These are phyloP conservation scores for Dioszegia hungarica DNA, from an alignment of 768 basidiomycete species.

Conservation along the genomic window DNA sequence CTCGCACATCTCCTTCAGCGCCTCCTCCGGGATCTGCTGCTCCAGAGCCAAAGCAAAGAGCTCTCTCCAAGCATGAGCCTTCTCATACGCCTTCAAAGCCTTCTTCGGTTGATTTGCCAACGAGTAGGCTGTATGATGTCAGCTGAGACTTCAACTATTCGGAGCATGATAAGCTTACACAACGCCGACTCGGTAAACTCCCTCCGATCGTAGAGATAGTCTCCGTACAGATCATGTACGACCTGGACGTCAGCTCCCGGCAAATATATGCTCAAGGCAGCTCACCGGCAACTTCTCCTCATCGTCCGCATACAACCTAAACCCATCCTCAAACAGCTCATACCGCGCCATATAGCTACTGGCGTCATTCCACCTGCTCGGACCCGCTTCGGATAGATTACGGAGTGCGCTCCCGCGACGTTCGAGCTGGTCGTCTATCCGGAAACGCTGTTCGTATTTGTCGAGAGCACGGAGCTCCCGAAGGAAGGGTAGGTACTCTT, in stretches of 20 bases:
- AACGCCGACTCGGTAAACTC: constrained; percentile 79
- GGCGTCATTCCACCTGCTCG: constrained; percentile 71
- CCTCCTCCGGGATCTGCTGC: constrained; percentile 56
- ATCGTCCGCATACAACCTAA: constrained; percentile 66
- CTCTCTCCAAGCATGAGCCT: constrained; percentile 83
- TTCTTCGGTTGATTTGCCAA: constrained; percentile 63
- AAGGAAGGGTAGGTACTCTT: constrained; percentile 96
- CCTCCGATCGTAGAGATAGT: constrained; percentile 77
- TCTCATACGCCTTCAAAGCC: constrained; percentile 83
- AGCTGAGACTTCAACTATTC: neutral
- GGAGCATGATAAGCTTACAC: constrained; percentile 52
- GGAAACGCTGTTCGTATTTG: constrained; percentile 75
- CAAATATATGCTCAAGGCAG: neutral
- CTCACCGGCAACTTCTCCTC: constrained; percentile 60
- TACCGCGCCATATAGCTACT: constrained; percentile 72
- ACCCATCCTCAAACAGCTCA: constrained; percentile 66
- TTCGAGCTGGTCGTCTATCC: constrained; percentile 87
- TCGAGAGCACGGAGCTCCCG: constrained; percentile 77
- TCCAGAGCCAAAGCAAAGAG: constrained; percentile 72
- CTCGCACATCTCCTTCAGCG: constrained; percentile 63
- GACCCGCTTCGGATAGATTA: constrained; percentile 68
- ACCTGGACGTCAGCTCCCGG: constrained; percentile 9
- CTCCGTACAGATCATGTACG: constrained; percentile 63
- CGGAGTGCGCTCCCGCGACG: constrained; percentile 67
- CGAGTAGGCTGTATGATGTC: constrained; percentile 57